Percentiles rank a stretch among this genome's conserved stretches.
Conservation (phyloP, 106 monocot genomes). For the Allium fistulosum region DNA sequence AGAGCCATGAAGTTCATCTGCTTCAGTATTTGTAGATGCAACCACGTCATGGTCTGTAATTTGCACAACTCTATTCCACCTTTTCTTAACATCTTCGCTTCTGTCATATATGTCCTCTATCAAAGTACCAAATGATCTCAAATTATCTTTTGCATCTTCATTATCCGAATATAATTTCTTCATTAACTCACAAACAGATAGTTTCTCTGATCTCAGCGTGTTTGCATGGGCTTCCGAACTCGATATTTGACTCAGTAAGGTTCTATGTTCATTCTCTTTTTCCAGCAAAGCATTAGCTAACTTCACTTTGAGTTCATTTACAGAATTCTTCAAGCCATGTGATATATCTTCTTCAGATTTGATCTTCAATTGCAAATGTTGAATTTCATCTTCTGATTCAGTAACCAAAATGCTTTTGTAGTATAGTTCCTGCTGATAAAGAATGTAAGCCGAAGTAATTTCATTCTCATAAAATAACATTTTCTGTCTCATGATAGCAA, state of each 20-base stretch:
- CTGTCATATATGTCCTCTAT: slow-evolving; percentile 13
- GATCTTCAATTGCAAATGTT: background rate
- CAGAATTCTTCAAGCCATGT: slow-evolving; percentile 8
- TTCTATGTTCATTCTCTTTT: slow-evolving; percentile 33
- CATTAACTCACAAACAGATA: slow-evolving; percentile 11
- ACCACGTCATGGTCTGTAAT: slow-evolving; percentile 12
- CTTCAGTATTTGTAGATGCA: background rate
- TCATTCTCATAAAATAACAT: slow-evolving; percentile 27
- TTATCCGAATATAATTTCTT: slow-evolving; percentile 15
- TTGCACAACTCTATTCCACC: slow-evolving; percentile 25
- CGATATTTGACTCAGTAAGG: slow-evolving; percentile 13
- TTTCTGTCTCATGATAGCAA: background rate
- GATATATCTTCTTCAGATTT: slow-evolving; percentile 16
- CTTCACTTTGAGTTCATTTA: slow-evolving; percentile 26
- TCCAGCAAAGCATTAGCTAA: slow-evolving; percentile 15
- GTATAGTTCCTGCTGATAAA: slow-evolving; percentile 40
- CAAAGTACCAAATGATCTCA: slow-evolving; percentile 17
- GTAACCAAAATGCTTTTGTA: slow-evolving; percentile 21
- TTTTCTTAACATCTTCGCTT: slow-evolving; percentile 27
- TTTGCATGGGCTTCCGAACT: slow-evolving; percentile 14
- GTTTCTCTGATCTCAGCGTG: slow-evolving; percentile 18
- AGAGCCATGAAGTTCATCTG: slow-evolving; percentile 5
- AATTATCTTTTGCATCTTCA: slow-evolving; percentile 19
- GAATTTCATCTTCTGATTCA: slow-evolving; percentile 29
- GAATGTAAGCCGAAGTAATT: slow-evolving; percentile 9